Conservation (phyloP, 2,329 filamentous ascomycete species). For the Cryphonectria naterciae region DNA sequence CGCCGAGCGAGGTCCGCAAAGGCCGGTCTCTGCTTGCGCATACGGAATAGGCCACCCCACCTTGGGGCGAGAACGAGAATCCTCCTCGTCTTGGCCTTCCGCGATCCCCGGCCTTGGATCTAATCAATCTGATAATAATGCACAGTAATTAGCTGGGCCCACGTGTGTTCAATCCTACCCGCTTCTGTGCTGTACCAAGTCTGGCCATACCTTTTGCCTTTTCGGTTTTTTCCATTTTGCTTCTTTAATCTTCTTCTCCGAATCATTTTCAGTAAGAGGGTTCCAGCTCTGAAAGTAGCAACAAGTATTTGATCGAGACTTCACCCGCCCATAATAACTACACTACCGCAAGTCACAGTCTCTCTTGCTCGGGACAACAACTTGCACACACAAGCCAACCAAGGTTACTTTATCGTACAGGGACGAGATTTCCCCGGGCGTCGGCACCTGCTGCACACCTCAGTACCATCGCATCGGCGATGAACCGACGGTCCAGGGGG, state of each 20-base stretch:
- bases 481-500: slow-evolving; percentile 23
- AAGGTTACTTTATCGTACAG: neutral
- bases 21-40: neutral
- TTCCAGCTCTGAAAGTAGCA: neutral
- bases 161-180: neutral
- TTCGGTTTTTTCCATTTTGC: neutral
- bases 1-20: neutral
- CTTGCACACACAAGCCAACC: neutral
- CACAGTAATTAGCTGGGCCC: neutral
- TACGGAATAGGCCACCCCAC: neutral
- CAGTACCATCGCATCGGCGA: neutral
- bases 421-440: neutral
- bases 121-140: slow-evolving; percentile 15
- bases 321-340: neutral
- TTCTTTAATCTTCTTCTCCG: neutral
- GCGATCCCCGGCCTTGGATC: slow-evolving; percentile 6
- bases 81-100: neutral
- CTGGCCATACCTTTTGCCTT: neutral
- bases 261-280: neutral
- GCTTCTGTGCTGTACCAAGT: neutral
- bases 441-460: neutral
- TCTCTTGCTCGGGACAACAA: neutral
- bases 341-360: neutral
- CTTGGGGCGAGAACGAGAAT: neutral
- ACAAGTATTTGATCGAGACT: neutral